Base-by-base conservation (phyloP, 1,139 yeast species). In the Yamadazyma mexicana region DNA sequence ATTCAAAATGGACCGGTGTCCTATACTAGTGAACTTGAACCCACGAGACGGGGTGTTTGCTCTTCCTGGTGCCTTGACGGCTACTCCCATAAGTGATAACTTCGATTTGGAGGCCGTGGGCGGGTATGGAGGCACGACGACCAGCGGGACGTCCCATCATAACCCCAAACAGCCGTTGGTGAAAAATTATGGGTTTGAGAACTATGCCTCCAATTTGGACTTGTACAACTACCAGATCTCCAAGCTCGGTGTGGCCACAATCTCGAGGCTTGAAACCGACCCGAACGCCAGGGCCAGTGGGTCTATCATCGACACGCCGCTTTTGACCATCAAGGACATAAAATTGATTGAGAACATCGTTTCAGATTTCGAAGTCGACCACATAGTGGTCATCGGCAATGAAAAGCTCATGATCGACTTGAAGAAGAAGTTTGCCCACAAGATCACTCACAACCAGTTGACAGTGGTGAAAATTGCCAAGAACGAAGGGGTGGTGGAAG, bases 131-230 rank as follows among this genome's bases (percentile, higher is more conserved):
- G 82, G 84, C 37, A 75, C 92, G 7, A 49, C 49, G 12, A 85
- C 95, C 0, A 85, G 91, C n/a, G 98, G 98, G 17, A 87, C 94
- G 1, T 78, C 94, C 2, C 64, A 73, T 37, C 77, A 87, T 43
- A 95, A 87, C 58, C 88, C 92, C 12, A 87, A 88, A 57, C 95
- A 87, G 56, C 98, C 98, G 0, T 60, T 86, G 22, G 94, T 87
- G 8, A 84, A 86, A 54, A 82, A 77, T 53, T 88, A 73, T 60
- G 98, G 98, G 0, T 73, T 83, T 40, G 86, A 81, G 35, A 64
- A 69, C 30, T 71, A 79, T 18, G 51, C 64, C 3, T 82, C 80
- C 12, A 89, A 89, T 58, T 54, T 75, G 37, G 78, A 75, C 35
- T 74, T 80, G 43, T 92, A 79, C 62, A 75, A 77, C 44, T 69